Percentiles rank a stretch among this genome's conserved stretches.
Evolutionary conservation across 2,329 filamentous ascomycete species (phyloP).

Genomic region (Colletotrichum sp.): DNA sequence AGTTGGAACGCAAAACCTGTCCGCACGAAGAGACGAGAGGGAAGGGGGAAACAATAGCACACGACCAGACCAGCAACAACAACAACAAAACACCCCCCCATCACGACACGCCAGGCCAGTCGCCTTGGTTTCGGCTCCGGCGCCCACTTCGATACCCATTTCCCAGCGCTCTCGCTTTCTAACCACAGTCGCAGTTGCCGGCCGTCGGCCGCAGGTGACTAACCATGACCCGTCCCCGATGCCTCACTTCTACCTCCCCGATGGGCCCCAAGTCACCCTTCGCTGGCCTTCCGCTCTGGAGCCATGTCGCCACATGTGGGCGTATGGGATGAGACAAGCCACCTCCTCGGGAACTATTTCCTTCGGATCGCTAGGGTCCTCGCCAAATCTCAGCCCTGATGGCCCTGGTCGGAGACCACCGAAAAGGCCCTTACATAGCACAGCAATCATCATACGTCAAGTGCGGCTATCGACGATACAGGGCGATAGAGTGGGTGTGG

Average conservation of each 20-base stretch:
- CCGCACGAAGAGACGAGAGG: neutral
- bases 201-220: constrained; percentile 1
- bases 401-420: constrained; percentile 16
- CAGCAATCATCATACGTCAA: constrained; percentile 2
- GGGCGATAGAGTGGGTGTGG: constrained; percentile 2
- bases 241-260: constrained; percentile 17
- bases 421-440: neutral
- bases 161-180: neutral
- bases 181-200: neutral
- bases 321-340: constrained; percentile 41
- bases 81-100: neutral
- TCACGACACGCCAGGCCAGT: neutral
- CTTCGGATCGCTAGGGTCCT: constrained; percentile 20
- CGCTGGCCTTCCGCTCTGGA: constrained; percentile 1
- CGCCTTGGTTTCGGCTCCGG: constrained; percentile 9
- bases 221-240: neutral
- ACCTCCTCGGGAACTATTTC: constrained; percentile 33
- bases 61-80: neutral
- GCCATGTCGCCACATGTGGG: constrained; percentile 24
- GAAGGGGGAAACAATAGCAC: neutral
- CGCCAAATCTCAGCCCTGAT: constrained; percentile 20
- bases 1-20: constrained; percentile 10
- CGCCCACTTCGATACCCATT: neutral
- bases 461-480: constrained; percentile 14
- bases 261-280: neutral